phyloP scores from a whole-genome alignment of 108 stramenopile genomes.

The Discostella pseudostelligera region DNA sequence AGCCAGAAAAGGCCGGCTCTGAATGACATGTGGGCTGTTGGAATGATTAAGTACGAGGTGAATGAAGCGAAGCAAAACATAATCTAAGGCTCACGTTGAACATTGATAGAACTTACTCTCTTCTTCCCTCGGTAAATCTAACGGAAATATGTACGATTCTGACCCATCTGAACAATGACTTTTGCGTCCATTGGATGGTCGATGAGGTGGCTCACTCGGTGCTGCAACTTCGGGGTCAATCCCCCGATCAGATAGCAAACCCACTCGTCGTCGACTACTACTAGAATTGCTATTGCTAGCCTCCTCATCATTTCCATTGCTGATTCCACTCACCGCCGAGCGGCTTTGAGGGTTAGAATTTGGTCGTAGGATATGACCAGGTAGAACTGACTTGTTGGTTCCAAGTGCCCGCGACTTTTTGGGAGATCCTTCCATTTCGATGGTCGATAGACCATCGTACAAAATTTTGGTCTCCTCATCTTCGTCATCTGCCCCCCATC shows the following conservation, averaged over 20 bases:
- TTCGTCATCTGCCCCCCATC: constrained; percentile 18
- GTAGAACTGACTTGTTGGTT: neutral
- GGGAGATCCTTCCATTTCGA: constrained; percentile 16
- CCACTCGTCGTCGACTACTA: constrained; percentile 12
- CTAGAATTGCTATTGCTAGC: constrained; percentile 10
- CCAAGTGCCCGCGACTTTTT: neutral
- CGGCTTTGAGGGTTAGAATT: constrained; percentile 7
- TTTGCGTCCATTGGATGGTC: constrained; percentile 20
- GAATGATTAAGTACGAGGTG: neutral
- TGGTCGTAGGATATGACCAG: too few species aligned
- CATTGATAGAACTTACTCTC: constrained; percentile 17
- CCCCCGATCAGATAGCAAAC: constrained; percentile 1
- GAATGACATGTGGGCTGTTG: constrained; percentile 64
- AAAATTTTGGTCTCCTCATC: neutral
- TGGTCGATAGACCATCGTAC: neutral
- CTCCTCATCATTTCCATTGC: constrained; percentile 2
- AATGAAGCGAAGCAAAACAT: constrained; percentile 1
- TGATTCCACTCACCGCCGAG: neutral
- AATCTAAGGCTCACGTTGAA: neutral
- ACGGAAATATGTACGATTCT: too few species aligned
- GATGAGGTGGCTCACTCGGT: neutral
- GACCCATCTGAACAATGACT: constrained; percentile 52
- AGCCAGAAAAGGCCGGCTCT: constrained; percentile 86
- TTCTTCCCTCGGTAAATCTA: constrained; percentile 8
- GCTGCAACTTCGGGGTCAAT: neutral